Evolutionary conservation across 345 rosid genomes (phyloP).

Genomic region (Aegle marmelos): DNA sequence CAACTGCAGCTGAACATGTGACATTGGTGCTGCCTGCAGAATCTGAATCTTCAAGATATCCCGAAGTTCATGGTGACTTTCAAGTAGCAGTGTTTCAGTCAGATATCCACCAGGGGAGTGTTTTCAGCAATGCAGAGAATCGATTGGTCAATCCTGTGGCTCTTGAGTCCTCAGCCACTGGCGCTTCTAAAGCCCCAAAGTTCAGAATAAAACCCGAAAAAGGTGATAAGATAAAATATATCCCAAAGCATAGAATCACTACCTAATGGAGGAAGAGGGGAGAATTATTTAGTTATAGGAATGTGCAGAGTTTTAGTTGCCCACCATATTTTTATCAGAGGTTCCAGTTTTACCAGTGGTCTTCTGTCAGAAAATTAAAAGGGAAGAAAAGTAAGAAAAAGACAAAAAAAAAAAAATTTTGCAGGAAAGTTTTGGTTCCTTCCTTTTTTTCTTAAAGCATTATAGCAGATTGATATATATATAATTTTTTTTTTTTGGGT

Average conservation of each 20-base stretch:
- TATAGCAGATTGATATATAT: conserved; percentile 16
- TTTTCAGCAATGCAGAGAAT: conserved; percentile 25
- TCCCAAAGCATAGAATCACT: conserved; percentile 61
- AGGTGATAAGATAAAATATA: conserved; percentile 69
- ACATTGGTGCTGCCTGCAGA: conserved; percentile 52
- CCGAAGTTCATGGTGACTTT: conserved; percentile 18
- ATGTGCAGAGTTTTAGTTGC: conserved; percentile 39
- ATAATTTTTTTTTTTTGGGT: conserved; percentile 6
- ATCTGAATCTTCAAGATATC: conserved; percentile 26
- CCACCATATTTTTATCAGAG: conserved; percentile 51
- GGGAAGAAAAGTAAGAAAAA: background rate
- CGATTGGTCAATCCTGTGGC: background rate
- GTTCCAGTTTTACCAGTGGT: conserved; percentile 66
- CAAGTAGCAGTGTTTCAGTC: conserved; percentile 17
- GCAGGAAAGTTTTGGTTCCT: conserved; percentile 18
- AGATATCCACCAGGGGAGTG: conserved; percentile 19
- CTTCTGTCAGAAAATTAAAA: conserved; percentile 43
- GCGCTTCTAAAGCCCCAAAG: conserved; percentile 33
- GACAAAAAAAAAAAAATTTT: conserved; percentile 12
- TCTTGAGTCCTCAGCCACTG: conserved; percentile 18
- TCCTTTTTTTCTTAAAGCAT: conserved; percentile 12
- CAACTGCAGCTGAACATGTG: conserved; percentile 62
- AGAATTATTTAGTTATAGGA: conserved; percentile 26
- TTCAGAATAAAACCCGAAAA: conserved; percentile 54
- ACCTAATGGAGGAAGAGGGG: conserved; percentile 13